A percentile compares a stretch with the other conserved stretches of the same genome.
phyloP scores from a whole-genome alignment of 148 eudicot species.

The Mesembryanthemum crystallinum region DNA sequence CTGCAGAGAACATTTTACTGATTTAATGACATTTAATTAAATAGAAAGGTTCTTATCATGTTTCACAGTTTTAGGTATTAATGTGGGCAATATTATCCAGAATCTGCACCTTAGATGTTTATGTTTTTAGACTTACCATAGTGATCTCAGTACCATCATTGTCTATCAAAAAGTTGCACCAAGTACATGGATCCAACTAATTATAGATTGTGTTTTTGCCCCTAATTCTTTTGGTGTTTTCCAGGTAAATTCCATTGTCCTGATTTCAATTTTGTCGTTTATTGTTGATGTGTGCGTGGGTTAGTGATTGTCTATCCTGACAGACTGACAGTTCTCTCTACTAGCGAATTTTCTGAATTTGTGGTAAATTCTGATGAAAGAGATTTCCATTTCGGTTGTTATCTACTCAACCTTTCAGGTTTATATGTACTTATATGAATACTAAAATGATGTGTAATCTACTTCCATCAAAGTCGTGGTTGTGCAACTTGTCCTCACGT shows the following conservation, averaged over 20 bases:
- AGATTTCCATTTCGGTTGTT: background rate
- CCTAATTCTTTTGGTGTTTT: no score
- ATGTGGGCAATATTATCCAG: background rate
- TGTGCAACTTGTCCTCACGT: background rate
- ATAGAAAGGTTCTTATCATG: background rate
- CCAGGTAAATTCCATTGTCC: no score
- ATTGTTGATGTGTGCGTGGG: no score
- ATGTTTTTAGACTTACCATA: background rate
- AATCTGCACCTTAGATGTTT: background rate
- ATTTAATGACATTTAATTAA: background rate
- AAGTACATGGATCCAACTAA: no score
- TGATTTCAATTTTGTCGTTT: no score
- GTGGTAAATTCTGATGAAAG: background rate
- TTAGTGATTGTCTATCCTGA: no score
- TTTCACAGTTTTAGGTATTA: background rate
- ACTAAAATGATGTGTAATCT: constrained; percentile 2
- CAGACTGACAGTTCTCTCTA: background rate
- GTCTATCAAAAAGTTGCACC: no score
- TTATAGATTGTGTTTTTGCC: no score
- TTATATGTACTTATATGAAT: background rate
- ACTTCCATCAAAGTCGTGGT: constrained; percentile 1
- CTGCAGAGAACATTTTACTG: background rate
- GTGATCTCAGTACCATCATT: background rate
- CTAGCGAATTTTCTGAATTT: background rate
- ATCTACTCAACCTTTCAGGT: background rate